These are phyloP conservation scores for Heritiera fomes DNA, from an alignment of 345 rosid species.

Conservation along the genomic window DNA sequence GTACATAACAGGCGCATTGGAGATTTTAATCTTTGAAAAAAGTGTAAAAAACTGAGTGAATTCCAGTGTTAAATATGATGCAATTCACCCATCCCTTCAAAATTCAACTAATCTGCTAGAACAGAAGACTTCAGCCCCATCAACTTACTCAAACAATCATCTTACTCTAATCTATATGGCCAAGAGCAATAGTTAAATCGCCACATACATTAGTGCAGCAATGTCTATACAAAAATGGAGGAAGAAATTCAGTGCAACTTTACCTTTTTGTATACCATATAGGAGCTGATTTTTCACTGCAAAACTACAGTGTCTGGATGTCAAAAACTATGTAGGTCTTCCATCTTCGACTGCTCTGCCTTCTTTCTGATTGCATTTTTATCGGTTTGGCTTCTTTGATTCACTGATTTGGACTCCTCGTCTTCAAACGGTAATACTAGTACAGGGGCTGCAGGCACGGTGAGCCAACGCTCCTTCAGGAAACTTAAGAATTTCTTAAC, in stretches of 20 bases:
- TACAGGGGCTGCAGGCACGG: constrained; percentile 82
- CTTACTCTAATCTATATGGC: neutral
- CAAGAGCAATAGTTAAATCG: neutral
- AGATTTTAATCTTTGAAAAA: neutral
- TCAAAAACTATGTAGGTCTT: constrained; percentile 19
- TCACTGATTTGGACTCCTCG: constrained; percentile 40
- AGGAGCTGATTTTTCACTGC: neutral
- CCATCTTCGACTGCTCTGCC: constrained; percentile 24
- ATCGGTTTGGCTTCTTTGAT: constrained; percentile 37
- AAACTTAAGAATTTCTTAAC: constrained; percentile 57
- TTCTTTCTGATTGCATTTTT: constrained; percentile 36
- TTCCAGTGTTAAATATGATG: neutral
- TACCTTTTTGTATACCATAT: neutral
- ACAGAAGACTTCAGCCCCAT: neutral
- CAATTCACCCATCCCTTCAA: neutral
- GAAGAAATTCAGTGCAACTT: neutral
- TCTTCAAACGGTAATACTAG: constrained; percentile 66
- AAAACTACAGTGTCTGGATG: constrained; percentile 5
- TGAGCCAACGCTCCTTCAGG: constrained; percentile 83
- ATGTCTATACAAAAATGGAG: neutral
- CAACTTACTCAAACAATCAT: neutral
- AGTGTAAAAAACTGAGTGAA: neutral
- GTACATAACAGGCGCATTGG: neutral
- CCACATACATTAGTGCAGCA: neutral
- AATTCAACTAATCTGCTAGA: neutral